phyloP scores from a whole-genome alignment of 805 yeast species.

The Kodamaea kaohsiungensis region DNA sequence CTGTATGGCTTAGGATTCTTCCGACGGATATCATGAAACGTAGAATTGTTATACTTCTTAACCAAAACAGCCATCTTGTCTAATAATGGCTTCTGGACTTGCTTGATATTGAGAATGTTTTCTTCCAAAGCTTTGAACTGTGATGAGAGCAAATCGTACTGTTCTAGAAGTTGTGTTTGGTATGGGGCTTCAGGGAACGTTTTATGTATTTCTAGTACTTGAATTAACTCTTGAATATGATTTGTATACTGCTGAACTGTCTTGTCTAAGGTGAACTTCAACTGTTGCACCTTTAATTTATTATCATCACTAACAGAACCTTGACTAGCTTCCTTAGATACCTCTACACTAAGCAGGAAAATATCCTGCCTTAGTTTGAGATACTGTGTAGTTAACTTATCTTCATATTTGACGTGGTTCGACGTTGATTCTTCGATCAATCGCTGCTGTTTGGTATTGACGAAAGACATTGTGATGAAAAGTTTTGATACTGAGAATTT shows the following conservation, averaged over 20 bases:
- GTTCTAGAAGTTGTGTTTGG: conserved; percentile 20
- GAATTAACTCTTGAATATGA: conserved; percentile 25
- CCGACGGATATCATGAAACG: background rate
- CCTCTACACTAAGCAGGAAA: conserved; percentile 17
- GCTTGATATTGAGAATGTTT: conserved; percentile 26
- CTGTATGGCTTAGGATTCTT: background rate
- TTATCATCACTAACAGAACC: conserved; percentile 14
- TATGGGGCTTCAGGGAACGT: conserved; percentile 15
- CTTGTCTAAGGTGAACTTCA: conserved; percentile 31
- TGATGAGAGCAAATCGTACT: conserved; percentile 20
- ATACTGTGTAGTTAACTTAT: conserved; percentile 33
- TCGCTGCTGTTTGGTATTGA: conserved; percentile 27
- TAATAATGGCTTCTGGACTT: conserved; percentile 36
- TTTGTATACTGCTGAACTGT: conserved; percentile 24
- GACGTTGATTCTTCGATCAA: conserved; percentile 33
- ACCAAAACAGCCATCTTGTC: conserved; percentile 33
- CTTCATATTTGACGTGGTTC: conserved; percentile 32
- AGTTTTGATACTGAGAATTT: background rate
- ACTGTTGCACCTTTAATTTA: conserved; percentile 19
- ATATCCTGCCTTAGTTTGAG: conserved; percentile 35
- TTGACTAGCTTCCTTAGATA: conserved; percentile 10
- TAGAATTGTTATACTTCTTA: conserved; percentile 16
- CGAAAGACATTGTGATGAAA: background rate
- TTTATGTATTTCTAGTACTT: conserved; percentile 17
- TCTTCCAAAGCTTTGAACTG: conserved; percentile 16